These are phyloP conservation scores for Lizonia empirigonia DNA, from an alignment of 2,329 filamentous ascomycete genomes.

Conservation along the genomic window DNA sequence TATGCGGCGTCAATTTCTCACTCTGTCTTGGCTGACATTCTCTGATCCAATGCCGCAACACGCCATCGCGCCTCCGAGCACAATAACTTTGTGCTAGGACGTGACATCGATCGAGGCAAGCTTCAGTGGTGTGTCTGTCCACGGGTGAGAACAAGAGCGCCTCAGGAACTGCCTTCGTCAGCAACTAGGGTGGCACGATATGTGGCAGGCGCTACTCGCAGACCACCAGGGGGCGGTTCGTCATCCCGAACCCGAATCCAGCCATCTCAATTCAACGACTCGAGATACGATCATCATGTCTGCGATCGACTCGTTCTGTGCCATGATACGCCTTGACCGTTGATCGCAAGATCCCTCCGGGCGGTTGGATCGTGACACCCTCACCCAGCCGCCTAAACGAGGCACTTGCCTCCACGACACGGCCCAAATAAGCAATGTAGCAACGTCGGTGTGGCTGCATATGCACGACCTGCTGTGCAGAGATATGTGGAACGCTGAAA, in stretches of 20 bases:
- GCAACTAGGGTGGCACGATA: not conserved
- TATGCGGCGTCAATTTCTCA: too few species aligned
- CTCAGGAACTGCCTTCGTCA: not conserved
- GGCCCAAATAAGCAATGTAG: constrained; percentile 10
- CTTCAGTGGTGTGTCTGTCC: not conserved
- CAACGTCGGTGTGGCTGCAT: constrained; percentile 7
- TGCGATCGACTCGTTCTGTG: not conserved
- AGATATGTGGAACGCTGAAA: constrained; percentile 5
- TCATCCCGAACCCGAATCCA: not conserved
- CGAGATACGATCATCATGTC: not conserved
- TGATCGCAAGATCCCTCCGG: not conserved
- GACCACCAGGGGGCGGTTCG: too few species aligned
- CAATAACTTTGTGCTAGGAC: not conserved
- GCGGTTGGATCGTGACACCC: not conserved
- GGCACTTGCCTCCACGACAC: not conserved
- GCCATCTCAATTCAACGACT: constrained; percentile 9
- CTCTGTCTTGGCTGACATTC: too few species aligned
- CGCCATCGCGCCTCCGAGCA: too few species aligned
- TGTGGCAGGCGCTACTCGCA: too few species aligned
- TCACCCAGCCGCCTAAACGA: not conserved
- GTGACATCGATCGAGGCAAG: not conserved
- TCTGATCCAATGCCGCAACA: too few species aligned
- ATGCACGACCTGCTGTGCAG: constrained; percentile 10
- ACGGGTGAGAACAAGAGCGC: not conserved
- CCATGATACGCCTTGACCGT: not conserved